A percentile compares a stretch with the other conserved stretches of the same genome.
Evolutionary conservation across 768 basidiomycete species (phyloP).

Genomic region (Tricholoma hemisulphureum): DNA sequence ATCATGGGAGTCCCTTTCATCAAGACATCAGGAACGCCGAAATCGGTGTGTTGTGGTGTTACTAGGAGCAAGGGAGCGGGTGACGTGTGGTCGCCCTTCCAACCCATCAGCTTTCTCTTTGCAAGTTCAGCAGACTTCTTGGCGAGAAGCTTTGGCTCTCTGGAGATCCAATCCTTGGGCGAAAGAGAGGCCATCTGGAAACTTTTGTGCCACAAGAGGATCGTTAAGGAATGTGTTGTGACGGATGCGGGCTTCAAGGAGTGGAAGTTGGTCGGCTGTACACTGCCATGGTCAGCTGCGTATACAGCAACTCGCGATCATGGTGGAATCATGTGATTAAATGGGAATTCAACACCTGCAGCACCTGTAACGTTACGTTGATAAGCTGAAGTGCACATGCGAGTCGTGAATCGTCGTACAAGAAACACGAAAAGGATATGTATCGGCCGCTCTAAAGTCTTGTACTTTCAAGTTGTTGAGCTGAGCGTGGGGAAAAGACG

Average conservation of each 20-base stretch:
- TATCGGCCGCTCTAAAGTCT: too few relatives aligned
- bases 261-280: not conserved
- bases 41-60: not conserved
- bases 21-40: not conserved
- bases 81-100: not conserved
- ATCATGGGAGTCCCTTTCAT: constrained; percentile 62
- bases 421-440: too few relatives aligned
- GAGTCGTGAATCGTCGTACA: too few relatives aligned
- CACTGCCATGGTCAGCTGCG: too few relatives aligned
- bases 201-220: too few relatives aligned
- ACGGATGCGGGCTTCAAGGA: not conserved
- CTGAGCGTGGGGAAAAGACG: too few relatives aligned
- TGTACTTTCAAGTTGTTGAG: too few relatives aligned
- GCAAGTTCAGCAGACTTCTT: not conserved
- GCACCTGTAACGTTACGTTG: too few relatives aligned
- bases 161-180: not conserved
- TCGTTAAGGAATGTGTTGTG: not conserved
- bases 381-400: too few relatives aligned
- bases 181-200: not conserved
- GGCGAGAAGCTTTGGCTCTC: not conserved
- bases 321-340: not conserved
- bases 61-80: not conserved
- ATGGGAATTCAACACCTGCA: too few relatives aligned
- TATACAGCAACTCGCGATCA: too few relatives aligned
- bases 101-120: not conserved